Conservation (phyloP, 345 rosid species). For the Noccaea bulbosa region DNA sequence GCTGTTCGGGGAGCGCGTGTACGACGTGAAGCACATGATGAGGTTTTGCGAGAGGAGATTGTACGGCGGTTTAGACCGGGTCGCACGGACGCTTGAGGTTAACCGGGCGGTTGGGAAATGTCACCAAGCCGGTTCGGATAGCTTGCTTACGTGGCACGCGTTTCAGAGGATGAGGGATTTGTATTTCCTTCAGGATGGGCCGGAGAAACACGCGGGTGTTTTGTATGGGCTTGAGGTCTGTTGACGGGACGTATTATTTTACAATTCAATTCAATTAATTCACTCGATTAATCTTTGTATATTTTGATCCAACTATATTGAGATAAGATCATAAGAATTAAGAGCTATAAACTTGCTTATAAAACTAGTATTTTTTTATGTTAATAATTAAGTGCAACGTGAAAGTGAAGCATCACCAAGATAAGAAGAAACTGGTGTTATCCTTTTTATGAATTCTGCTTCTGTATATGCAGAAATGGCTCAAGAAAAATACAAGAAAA, state of each 20-base stretch:
- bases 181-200: slow-evolving; percentile 60
- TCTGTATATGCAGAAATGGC: too few relatives aligned
- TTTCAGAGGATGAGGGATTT: slow-evolving; percentile 71
- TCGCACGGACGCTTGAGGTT: slow-evolving; percentile 57
- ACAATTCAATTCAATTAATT: slow-evolving; percentile 29
- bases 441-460: too few relatives aligned
- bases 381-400: too few relatives aligned
- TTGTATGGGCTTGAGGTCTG: slow-evolving; percentile 70
- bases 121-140: slow-evolving; percentile 94
- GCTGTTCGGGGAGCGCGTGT: slow-evolving; percentile 65
- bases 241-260: slow-evolving; percentile 5
- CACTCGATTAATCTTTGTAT: background rate
- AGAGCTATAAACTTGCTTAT: too few relatives aligned
- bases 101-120: slow-evolving; percentile 79
- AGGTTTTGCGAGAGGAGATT: slow-evolving; percentile 57
- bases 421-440: too few relatives aligned
- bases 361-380: too few relatives aligned
- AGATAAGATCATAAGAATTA: too few relatives aligned
- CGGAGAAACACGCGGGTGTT: slow-evolving; percentile 77
- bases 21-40: slow-evolving; percentile 85
- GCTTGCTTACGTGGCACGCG: slow-evolving; percentile 85
- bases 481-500: too few relatives aligned
- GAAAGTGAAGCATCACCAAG: too few relatives aligned
- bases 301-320: too few relatives aligned
- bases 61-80: slow-evolving; percentile 80